Evolutionary conservation across 2,329 filamentous ascomycete genomes (phyloP), one percentile per base, ranked within the genome.

Genomic region (Amylocarpus encephaloides): DNA sequence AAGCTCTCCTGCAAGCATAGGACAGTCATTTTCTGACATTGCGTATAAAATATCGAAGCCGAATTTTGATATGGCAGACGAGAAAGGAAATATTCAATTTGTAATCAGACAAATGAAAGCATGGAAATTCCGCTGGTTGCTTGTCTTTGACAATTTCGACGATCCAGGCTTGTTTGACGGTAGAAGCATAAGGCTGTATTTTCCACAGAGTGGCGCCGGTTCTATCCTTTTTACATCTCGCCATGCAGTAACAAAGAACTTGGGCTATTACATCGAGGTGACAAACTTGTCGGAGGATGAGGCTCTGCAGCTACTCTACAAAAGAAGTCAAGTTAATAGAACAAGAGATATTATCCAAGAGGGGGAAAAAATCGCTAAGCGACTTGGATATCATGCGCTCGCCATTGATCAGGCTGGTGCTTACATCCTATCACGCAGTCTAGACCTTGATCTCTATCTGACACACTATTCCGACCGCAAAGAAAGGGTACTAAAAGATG

Each of bases 401-500:
- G 62, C 59, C 22, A 55, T 65, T 10, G 60, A 62, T 42, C 61
- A 63, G 51, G 62, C 60, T 18, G 60, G 53, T 10, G 59, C 62
- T 38, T 65, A 61, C 18, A 49, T 62, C 26, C 19, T 16, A 33
- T 32, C 43, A 7, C 45, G 44, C 2, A 40, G 46, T 26, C 44
- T 61, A 1, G 11, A 34, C 11, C 45, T 57, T 6, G 22, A 32
- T 5, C n/a, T 44, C 15, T 62, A 54, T 35, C 12, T 54, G 22
- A 44, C 44, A n/a, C 53, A 51, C 15, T 57, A 55, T 38, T 30
- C n/a, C 6, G 33, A 51, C 26, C 33, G 51, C 12, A 55, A 48
- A 43, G 45, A 47, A 2, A 40, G 33, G n/a, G 35, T 55, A 9
- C 33, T 57, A 15, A 48, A 49, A 4, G 22, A 57, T n/a, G 48